Base-by-base conservation (phyloP, 352 stramenopile species). In the Pythium phragmiticola region DNA sequence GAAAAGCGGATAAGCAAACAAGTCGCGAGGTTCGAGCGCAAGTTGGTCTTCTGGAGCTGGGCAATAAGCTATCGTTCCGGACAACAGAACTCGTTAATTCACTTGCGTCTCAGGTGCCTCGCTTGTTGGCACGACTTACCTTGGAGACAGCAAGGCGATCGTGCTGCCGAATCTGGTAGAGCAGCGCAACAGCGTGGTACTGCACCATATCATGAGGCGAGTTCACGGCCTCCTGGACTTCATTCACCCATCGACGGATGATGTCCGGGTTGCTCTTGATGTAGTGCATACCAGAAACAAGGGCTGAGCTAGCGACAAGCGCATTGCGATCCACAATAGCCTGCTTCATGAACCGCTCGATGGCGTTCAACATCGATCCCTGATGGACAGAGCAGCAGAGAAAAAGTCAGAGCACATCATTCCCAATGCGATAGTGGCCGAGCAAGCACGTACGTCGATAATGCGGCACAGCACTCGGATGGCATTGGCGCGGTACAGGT, bases 101-200 rank as follows among this genome's bases (percentile, higher is more conserved):
- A 42, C 11, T 42, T 42, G 37, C 37, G 37, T 42, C 1, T 42
- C 6, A 42, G 37, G 37, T 16, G 37, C 14, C 14, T 42, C 37
- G 42, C 42, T 26, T 48, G n/a, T 48, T 23, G 14, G n/a, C n/a
- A 23, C 9, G 16, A 23, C 42, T 19, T 47, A 86, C 75, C 76
- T 99, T 99, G n/a, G 94, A 98, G 34, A 99, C 89, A 7, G 96
- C 97, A 12, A 99, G 89, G 49, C 93, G 89, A 84, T 99, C 98
- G 72, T 99, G 92, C 64, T 97, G 92, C 58, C 99, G 99, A 72
- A 99, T 99, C 73, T 98, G 89, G 76, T 99, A 99, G 12, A 99
- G 82, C 9, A 99, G 82, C 30, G 95, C 94, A 55, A 99, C 92
- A 9, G 95, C 98, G 65, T 99, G 97, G 81, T 98, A 99, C 81